Base-by-base conservation (phyloP, 371 early-diverging fungal genomes). In the Rhizomucor pusillus region DNA sequence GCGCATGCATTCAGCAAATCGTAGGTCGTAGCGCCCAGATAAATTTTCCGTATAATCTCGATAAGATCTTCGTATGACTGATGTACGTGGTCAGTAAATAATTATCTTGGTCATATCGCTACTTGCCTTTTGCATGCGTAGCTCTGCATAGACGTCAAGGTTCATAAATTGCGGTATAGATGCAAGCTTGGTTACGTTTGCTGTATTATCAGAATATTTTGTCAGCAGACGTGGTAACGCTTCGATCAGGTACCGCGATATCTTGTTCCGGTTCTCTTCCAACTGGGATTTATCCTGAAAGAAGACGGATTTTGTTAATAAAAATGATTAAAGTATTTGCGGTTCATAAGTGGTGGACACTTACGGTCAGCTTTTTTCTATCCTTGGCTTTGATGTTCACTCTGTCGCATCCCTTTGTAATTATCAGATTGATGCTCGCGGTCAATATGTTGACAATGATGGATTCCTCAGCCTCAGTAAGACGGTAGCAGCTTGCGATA, bases 401-500 rank as follows among this genome's bases (percentile, higher is more conserved):
- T 60, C 64, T 64, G 6, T 71, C 73, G 9, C 63, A 29, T 18
- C 71, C 71, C 19, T 53, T 60, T 34, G 53, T 16, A 18, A 82
- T 54, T 0, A 66, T 69, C 33, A 77, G 47, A 14, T 74, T 63
- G 6, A 85, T 45, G 44, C 75, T 77, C 2, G 67, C 66, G 1
- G 71, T 69, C 57, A 80, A 65, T 14, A 84, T 72, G 52, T 81
- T 74, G 24, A 88, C 54, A 14, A 90, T 70, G 3, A 79, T 63
- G 5, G 79, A 69, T 52, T 91, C 90, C 57, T 90, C 84, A 5
- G 83, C 75, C 1, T 82, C 79, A 2, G 78, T 72, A 10, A 91
- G 60, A 23, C 74, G 66, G 44, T 83, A 82, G 25, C 62, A 63
- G 3, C 70, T 70, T 3, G 69, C 71, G 33, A 69, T 54, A 0